Conservation (phyloP, 441 rosid species). For the Codiaeum variegatum region DNA sequence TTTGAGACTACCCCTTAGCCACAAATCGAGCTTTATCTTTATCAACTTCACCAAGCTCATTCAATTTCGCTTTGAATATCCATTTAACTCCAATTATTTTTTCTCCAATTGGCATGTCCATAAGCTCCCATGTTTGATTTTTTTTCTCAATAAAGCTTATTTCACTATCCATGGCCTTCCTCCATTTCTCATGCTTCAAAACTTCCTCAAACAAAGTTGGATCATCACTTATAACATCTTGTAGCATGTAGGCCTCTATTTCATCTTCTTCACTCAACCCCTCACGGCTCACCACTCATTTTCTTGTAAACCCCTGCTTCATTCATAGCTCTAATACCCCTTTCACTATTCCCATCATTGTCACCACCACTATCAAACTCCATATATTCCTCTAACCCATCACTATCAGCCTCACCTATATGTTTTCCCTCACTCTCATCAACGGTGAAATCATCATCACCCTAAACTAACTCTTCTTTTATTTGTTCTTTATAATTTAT, state of each 20-base stretch:
- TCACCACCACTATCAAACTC: not conserved
- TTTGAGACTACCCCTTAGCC: too few relatives aligned
- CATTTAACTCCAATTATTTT: not conserved
- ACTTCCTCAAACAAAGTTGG: not conserved
- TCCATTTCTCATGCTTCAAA: conserved; percentile 4
- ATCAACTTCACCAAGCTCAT: too few relatives aligned
- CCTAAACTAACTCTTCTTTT: not conserved
- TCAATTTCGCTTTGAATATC: too few relatives aligned
- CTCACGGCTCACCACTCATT: not conserved
- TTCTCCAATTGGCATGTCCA: not conserved
- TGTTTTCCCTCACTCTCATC: not conserved
- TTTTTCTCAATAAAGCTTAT: conserved; percentile 17
- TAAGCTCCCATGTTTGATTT: conserved; percentile 6
- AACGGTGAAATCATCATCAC: too few relatives aligned
- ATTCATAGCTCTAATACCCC: not conserved
- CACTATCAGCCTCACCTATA: not conserved
- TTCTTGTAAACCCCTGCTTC: not conserved
- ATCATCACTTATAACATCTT: not conserved
- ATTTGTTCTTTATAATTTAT: too few relatives aligned
- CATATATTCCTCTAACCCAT: not conserved
- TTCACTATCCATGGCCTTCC: conserved; percentile 7
- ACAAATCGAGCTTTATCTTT: too few relatives aligned
- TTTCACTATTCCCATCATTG: not conserved
- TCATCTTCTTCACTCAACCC: not conserved
- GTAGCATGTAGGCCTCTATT: not conserved